Evolutionary conservation across 73 alveolate genomes (phyloP), one percentile per base, ranked within the genome.

Genomic region (Paramecium octaurelia): DNA sequence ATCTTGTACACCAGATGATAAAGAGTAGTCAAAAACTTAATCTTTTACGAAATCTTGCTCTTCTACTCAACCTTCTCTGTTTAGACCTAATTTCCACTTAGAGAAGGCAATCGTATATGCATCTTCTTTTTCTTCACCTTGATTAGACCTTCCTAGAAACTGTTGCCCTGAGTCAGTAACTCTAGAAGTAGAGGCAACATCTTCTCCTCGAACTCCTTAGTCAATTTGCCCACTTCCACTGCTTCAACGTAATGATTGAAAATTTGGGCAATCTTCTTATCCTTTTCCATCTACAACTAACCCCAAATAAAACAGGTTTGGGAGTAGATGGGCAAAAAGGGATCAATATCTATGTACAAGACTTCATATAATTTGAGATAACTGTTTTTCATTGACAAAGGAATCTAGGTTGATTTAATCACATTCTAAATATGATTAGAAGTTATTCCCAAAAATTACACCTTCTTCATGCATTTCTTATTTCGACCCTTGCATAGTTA

Each of bases 191-290:
- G 21, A 10, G 91, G 91, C 3, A 80, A 20, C 91, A 80, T 80
- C 24, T 48, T 80, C 18, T 80, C 91, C 11, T 80, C 91, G 46
- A 40, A 80, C 44, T 80, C 91, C 48, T 80, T 80, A 9, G 91
- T 80, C 31, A 80, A 80, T 80, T 80, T 80, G 4, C 91, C 91
- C 10, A 48, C 42, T 44, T 80, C 91, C 21, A 48, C 91, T 23
- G 91, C 64, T 14, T 80, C 91, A 14, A 80, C 75, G 10, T 80
- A 80, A 80, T 80, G 91, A 80, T 80, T 80, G 18, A 80, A 80
- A 6, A 80, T 80, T 80, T 80, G 18, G 5, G 75, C 75, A 2
- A 80, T 42, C 57, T 80, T 80, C 8, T 31, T 20, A 11, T 80
- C 91, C 24, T 42, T 42, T 9, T 80, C 57, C 35, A 38, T 24